These are phyloP conservation scores for Podosphaera fusca DNA, from an alignment of 2,329 filamentous ascomycete species.

Conservation along the genomic window DNA sequence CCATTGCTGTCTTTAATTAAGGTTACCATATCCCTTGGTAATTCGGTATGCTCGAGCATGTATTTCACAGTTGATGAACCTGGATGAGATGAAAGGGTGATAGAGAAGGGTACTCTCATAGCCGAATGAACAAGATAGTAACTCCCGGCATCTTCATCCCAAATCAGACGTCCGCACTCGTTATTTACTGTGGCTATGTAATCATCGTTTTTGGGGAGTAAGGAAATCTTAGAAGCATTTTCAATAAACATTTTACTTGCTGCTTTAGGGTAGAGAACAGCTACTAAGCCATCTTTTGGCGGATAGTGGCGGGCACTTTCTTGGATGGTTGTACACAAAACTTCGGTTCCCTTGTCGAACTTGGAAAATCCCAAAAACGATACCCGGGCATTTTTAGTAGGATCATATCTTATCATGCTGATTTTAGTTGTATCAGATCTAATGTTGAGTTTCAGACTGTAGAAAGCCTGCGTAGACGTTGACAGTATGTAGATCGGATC, in stretches of 20 bases:
- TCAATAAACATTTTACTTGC: slow-evolving; percentile 40
- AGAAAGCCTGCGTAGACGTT: slow-evolving; percentile 38
- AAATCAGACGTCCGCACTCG: slow-evolving; percentile 49
- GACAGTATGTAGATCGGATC: slow-evolving; percentile 44
- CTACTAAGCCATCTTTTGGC: slow-evolving; percentile 39
- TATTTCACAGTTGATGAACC: slow-evolving; percentile 39
- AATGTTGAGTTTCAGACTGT: slow-evolving; percentile 39
- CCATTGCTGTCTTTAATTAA: slow-evolving; percentile 37
- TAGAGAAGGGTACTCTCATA: slow-evolving; percentile 37
- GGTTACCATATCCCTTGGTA: slow-evolving; percentile 34
- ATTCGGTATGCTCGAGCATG: slow-evolving; percentile 40
- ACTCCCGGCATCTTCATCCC: slow-evolving; percentile 35
- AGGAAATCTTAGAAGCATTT: slow-evolving; percentile 11
- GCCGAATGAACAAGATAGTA: slow-evolving; percentile 42
- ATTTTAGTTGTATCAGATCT: slow-evolving; percentile 40
- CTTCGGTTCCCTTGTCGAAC: slow-evolving; percentile 18
- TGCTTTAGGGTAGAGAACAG: slow-evolving; percentile 42
- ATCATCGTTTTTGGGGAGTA: slow-evolving; percentile 31
- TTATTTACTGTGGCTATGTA: slow-evolving; percentile 39
- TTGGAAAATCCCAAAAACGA: slow-evolving; percentile 6
- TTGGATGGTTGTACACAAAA: slow-evolving; percentile 33
- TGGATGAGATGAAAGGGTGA: slow-evolving; percentile 32
- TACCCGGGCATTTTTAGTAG: slow-evolving; percentile 22
- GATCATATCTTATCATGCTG: slow-evolving; percentile 34
- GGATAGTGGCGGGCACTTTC: slow-evolving; percentile 27